Percentiles rank a stretch among this genome's conserved stretches.
Conservation (phyloP, 2,329 filamentous ascomycete species). For the Fusarium coicis region DNA sequence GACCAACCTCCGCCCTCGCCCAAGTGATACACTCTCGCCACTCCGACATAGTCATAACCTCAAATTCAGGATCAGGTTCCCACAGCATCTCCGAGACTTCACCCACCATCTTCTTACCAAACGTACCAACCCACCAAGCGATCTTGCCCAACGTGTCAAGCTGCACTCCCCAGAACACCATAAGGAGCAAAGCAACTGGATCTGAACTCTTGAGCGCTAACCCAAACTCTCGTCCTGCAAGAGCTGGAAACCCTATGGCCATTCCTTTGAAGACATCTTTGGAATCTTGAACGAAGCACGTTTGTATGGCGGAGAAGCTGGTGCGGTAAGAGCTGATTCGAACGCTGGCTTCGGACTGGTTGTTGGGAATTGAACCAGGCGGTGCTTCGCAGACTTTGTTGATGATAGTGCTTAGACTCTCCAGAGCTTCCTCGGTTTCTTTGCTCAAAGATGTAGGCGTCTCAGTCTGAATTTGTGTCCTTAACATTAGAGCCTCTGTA, state of each 20-base stretch:
- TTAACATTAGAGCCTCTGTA: constrained; percentile 20
- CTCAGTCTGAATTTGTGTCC: constrained; percentile 15
- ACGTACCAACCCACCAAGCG: constrained; percentile 42
- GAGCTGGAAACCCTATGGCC: constrained; percentile 46
- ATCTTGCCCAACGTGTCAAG: constrained; percentile 39
- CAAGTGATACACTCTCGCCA: constrained; percentile 36
- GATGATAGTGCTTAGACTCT: constrained; percentile 13
- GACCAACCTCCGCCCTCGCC: constrained; percentile 35
- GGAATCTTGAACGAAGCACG: constrained; percentile 50
- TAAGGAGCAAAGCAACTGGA: constrained; percentile 50
- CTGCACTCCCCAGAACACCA: constrained; percentile 53
- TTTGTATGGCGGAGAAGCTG: constrained; percentile 47
- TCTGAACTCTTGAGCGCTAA: constrained; percentile 45
- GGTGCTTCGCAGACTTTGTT: constrained; percentile 22
- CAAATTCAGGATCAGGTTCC: neutral
- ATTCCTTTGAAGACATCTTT: constrained; percentile 47
- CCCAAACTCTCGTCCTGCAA: constrained; percentile 47
- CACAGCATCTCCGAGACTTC: constrained; percentile 34
- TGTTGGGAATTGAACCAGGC: neutral
- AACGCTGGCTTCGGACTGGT: neutral
- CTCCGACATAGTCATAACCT: constrained; percentile 9
- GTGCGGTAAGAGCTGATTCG: constrained; percentile 22
- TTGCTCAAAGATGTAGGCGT: neutral
- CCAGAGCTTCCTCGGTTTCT: constrained; percentile 19
- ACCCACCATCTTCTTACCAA: constrained; percentile 37